Base-by-base conservation (phyloP, 257 asterid species). In the Solanum tarijense region DNA sequence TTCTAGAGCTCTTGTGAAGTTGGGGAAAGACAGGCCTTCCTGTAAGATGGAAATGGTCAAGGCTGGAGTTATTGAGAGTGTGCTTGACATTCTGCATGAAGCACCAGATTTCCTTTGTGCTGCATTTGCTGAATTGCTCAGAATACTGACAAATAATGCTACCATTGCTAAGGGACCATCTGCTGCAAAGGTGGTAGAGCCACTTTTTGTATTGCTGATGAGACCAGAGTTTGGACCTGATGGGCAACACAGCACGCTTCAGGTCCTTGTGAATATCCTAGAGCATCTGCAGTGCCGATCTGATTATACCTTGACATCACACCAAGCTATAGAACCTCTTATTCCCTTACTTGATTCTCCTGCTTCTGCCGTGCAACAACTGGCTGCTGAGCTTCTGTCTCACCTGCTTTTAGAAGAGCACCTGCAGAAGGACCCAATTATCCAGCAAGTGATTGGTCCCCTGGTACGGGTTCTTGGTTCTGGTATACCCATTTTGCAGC, bases 1-100 rank as follows among this genome's bases (percentile, higher is more conserved):
- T 87, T 97, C 99, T 14, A 93, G 97, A 90, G 98, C 96, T 90
- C 98, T 97, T 6, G 99, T 97, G 86, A 97, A 97, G 94, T 90
- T 97, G 76, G 99, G 98, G 83, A 97, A 96, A 90, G 99, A 97
- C 89, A 92, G 99, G 92, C 99, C 99, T 72, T 93, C 94, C 9
- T 95, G 99, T 89, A 97, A 97, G 95, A 93, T 94, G 92, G 99
- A 97, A 89, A 97, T 97, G 99, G 98, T 96, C 91, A 97, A 97
- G 92, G 97, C 99, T 38, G 99, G 98, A 41, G 94, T 93, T 29
- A 91, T 95, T 43, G 99, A 95, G 91, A 89, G 96, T 62, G 89
- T 92, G 85, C 98, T 97, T 60, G 98, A 95, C 83, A 95, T 97
- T 82, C 96, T 96, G 72, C 96, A 95, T 16, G 99, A 97, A 88